phyloP scores from a whole-genome alignment of 2,329 filamentous ascomycete genomes.

The Clarireedia hainanense region DNA sequence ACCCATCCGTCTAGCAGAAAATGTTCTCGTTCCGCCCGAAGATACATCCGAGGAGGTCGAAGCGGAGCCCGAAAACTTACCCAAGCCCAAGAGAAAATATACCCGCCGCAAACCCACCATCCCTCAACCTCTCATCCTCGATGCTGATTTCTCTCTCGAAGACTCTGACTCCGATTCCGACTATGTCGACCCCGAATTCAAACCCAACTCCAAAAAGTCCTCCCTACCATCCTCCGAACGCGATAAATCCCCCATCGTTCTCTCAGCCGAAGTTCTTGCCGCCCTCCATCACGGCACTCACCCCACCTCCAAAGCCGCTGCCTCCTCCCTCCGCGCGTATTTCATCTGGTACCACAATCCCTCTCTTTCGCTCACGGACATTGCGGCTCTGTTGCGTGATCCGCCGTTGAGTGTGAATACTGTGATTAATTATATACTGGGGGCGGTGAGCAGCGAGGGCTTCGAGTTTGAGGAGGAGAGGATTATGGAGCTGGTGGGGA shows the following conservation, averaged over 20 bases:
- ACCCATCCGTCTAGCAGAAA: constrained; percentile 51
- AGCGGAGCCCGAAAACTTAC: constrained; percentile 1
- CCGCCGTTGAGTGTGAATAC: constrained; percentile 51
- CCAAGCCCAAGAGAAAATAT: not conserved
- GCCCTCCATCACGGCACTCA: constrained; percentile 13
- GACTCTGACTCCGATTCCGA: not conserved
- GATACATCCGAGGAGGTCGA: constrained; percentile 25
- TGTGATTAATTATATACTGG: constrained; percentile 51
- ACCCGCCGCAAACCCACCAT: constrained; percentile 5
- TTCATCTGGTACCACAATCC: constrained; percentile 53
- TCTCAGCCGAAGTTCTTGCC: constrained; percentile 23
- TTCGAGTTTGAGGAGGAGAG: constrained; percentile 42
- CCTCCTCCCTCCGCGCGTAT: constrained; percentile 46
- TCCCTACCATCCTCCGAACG: not conserved
- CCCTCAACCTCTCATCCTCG: constrained; percentile 20
- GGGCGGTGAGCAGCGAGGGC: constrained; percentile 43
- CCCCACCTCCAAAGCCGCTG: constrained; percentile 11
- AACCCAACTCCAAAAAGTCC: not conserved
- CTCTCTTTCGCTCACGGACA: constrained; percentile 38
- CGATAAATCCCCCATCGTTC: constrained; percentile 11
- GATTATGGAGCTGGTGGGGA: constrained; percentile 36
- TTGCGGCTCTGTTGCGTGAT: constrained; percentile 50
- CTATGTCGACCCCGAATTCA: constrained; percentile 1
- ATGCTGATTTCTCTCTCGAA: constrained; percentile 15
- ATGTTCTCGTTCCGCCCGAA: constrained; percentile 27